Base-by-base conservation (phyloP, 306 rosid species). In the Cotoneaster glaucophyllus region DNA sequence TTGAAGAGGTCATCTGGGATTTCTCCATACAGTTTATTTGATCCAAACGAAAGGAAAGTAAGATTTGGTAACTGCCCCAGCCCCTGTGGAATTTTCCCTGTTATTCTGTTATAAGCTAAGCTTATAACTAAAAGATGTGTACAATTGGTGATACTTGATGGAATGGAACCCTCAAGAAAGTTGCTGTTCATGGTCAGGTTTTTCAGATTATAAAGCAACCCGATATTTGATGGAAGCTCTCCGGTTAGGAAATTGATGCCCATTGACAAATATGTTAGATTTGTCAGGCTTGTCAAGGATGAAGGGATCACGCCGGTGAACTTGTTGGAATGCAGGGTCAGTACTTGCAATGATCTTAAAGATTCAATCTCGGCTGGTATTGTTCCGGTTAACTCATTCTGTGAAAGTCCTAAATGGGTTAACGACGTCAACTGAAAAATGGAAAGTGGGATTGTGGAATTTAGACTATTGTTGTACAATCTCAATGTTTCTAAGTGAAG, bases 1-100 rank as follows among this genome's bases (percentile, higher is more conserved):
- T 89, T 85, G 76, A 85, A 91, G 64, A 93, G 80, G 84, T 85
- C 90, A 64, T 91, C 87, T 21, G 98, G 98, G 84, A 91, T 85
- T 84, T 86, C 87, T n/a, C 98, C 98, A 14, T 75, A 77, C 85
- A 93, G 6, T 73, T 81, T 84, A 80, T 93, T 93, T 41, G 76
- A 28, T 39, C 71, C 11, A 61, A 93, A 74, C 21, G 84, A 53
- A 50, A 93, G 39, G 84, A 71, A 69, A 73, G 90, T 90, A 58
- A 93, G 95, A 84, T 89, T 90, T n/a, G 59, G 86, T 61, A 89
- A 41, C 74, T 89, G 79, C 37, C 89, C 83, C 28, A 89, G 87
- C 8, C 93, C 96, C 71, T 59, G 71, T 29, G 98, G 97, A 84
- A 93, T 81, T 73, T 80, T 78, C 65, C 98, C 97, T 67, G 85